phyloP scores from a whole-genome alignment of 805 yeast species.

The Ogataea pilisensis region DNA sequence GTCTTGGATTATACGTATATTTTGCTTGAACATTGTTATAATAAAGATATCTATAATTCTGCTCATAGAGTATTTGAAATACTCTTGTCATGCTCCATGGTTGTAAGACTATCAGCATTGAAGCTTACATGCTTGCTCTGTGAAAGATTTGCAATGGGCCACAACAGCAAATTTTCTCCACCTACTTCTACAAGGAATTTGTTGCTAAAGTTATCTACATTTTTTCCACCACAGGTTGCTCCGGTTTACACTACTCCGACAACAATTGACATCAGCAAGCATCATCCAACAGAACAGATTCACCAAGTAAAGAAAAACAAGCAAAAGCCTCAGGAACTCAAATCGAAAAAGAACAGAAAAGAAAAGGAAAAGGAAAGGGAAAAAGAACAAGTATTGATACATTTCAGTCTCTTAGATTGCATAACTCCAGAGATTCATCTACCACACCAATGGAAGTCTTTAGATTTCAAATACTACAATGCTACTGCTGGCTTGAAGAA shows the following conservation, averaged over 20 bases:
- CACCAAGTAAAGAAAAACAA: slow-evolving; percentile 7
- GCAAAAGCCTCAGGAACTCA: slow-evolving; percentile 9
- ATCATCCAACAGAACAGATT: background rate
- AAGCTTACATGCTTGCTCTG: slow-evolving; percentile 50
- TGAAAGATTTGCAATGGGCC: slow-evolving; percentile 52
- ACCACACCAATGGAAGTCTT: slow-evolving; percentile 53
- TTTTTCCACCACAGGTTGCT: slow-evolving; percentile 34
- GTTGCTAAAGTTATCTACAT: slow-evolving; percentile 46
- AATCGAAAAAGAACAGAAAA: slow-evolving; percentile 26
- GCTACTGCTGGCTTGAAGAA: slow-evolving; percentile 15
- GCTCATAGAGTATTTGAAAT: slow-evolving; percentile 55
- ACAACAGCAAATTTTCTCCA: slow-evolving; percentile 38
- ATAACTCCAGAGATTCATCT: slow-evolving; percentile 30
- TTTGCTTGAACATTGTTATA: slow-evolving; percentile 65
- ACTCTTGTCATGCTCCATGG: slow-evolving; percentile 54
- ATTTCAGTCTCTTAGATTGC: slow-evolving; percentile 27
- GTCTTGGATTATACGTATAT: slow-evolving; percentile 59
- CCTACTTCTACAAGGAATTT: slow-evolving; percentile 42
- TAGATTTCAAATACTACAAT: slow-evolving; percentile 52
- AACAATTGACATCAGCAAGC: slow-evolving; percentile 9
- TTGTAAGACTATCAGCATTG: slow-evolving; percentile 56
- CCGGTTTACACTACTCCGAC: slow-evolving; percentile 23
- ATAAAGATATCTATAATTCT: slow-evolving; percentile 65
- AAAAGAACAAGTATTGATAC: slow-evolving; percentile 14
- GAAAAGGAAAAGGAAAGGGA: slow-evolving; percentile 11